Base-by-base conservation (phyloP, 2,329 filamentous ascomycete genomes). In the Fusarium beomiforme region DNA sequence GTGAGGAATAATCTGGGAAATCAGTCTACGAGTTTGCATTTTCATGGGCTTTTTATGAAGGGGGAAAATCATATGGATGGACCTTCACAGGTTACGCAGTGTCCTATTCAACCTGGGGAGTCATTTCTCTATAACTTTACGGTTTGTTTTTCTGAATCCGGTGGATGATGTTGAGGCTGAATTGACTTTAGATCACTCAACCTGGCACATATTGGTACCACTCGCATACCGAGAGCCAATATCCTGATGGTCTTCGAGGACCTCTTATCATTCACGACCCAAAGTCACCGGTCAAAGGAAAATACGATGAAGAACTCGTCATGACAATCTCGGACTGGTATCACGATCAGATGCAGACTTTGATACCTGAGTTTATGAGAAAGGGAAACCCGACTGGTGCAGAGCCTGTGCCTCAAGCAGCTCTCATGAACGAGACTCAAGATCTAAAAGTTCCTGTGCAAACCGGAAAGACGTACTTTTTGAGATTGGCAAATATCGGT, bases 121-220 rank as follows among this genome's bases (percentile, higher is more conserved):
- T 86, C 83, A 14, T 90, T 94, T 74, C 90, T 87, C 5, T 94
- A 93, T 79, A 87, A 91, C 77, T 93, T 93, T 76, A 91, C 86
- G 5, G 88, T 91, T 77, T 76, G 79, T 56, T 29, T 10, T 29
- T 29, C 29, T 29, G 29, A 9, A 9, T 29, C 29, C 11, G 29
- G 29, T 29, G 3, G 29, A 50, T 43, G 5, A 1, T 43, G 3
- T 24, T 3, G 46, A 43, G 3, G 3, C n/a, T 23, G 5, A 29
- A 29, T 65, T 60, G 17, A 56, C 19, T 8, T 23, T 16, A 86
- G 90, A 80, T 87, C 42, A 78, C 88, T 55, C 91, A 93, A 82
- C 86, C 90, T 0, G 92, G 92, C 33, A 93, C 91, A 1, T 94
- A 93, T 79, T 94, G 92, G 92, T 94, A 94, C 70, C 91, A 93